A percentile compares a stretch with the other conserved stretches of the same genome.
These are phyloP conservation scores for Roridomyces roridus DNA, from an alignment of 768 basidiomycete genomes.

Conservation along the genomic window DNA sequence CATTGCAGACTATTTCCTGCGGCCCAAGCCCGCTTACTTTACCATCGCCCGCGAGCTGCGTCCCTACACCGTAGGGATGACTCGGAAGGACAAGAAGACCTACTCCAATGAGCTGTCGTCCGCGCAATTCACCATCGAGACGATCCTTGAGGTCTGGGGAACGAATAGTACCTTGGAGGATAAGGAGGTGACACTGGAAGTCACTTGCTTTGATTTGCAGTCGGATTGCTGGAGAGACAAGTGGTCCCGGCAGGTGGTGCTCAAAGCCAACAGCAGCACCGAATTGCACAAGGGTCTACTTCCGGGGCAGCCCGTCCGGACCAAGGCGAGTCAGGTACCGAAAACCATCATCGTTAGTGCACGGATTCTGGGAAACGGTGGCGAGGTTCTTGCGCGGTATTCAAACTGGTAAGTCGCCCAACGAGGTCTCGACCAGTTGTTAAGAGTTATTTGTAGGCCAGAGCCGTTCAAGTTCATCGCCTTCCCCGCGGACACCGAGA, in stretches of 20 bases:
- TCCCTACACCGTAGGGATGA: conserved; percentile 83
- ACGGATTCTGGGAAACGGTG: conserved; percentile 62
- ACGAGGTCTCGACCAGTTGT: neutral
- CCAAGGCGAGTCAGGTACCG: conserved; percentile 66
- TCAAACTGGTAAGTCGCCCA: conserved; percentile 68
- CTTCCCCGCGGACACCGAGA: conserved; percentile 74
- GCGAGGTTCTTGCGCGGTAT: conserved; percentile 69
- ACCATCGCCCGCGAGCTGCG: conserved; percentile 85
- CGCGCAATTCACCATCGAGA: conserved; percentile 70
- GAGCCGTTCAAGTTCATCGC: conserved; percentile 93
- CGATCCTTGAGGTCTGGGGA: conserved; percentile 83
- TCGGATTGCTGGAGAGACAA: conserved; percentile 61
- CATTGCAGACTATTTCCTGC: conserved; percentile 90
- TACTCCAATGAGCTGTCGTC: conserved; percentile 67
- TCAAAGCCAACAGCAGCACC: conserved; percentile 79
- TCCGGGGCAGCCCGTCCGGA: conserved; percentile 77
- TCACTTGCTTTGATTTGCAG: conserved; percentile 67
- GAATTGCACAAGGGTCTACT: conserved; percentile 79
- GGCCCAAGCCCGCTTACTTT: conserved; percentile 93
- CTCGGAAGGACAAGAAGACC: conserved; percentile 72
- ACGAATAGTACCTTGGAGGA: conserved; percentile 75
- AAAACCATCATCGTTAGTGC: conserved; percentile 75
- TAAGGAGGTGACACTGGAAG: conserved; percentile 67
- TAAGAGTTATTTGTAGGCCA: conserved; percentile 62
- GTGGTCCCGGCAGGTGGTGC: conserved; percentile 55